Base-by-base conservation (phyloP, 2,329 filamentous ascomycete species). In the Curvularia lunata region DNA sequence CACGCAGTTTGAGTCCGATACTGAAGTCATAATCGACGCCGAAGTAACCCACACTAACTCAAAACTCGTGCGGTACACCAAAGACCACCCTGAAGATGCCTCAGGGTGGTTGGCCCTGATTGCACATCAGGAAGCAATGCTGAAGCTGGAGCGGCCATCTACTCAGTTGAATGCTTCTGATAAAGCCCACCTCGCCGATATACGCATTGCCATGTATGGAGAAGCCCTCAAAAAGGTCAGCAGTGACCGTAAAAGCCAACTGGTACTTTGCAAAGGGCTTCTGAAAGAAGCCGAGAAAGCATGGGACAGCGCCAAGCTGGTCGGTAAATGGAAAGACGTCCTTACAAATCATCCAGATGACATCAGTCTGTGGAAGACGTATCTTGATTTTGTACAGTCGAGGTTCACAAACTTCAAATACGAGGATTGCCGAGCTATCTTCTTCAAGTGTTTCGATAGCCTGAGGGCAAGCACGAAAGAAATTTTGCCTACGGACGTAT, bases 181-280 rank as follows among this genome's bases (percentile, higher is more conserved):
- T 69, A 79, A 81, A 49, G 84, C 83, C 60, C 89, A 89, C 61
- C 85, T 91, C 53, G 88, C 91, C 3, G 89, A 95, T 62, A 86
- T 97, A 54, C 94, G 91, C 64, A 79, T 96, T 2, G 87, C 89
- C 1, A 86, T 96, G 59, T 91, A 93, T 59, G 87, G 94, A 63
- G 88, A 91, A 59, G 93, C 93, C 0, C 75, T 97, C 7, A 78
- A 81, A 10, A 84, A 88, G 45, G 81, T 85, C 5, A 72, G 74
- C 0, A 76, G 79, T 0, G 66, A 78, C 34, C 61, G 71, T 18
- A 48, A 75, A 18, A 82, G 83, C 41, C 83, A 85, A 16, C 84
- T 90, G 58, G 78, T 77, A 8, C 80, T 97, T 1, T 74, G 92
- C 6, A 75, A 90, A 9, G 86, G 85, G 4, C 81, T 92, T 55